Evolutionary conservation across 2,329 filamentous ascomycete genomes (phyloP), one percentile per base, ranked within the genome.

Genomic region (Ophiocordyceps camponoti-saundersi): DNA sequence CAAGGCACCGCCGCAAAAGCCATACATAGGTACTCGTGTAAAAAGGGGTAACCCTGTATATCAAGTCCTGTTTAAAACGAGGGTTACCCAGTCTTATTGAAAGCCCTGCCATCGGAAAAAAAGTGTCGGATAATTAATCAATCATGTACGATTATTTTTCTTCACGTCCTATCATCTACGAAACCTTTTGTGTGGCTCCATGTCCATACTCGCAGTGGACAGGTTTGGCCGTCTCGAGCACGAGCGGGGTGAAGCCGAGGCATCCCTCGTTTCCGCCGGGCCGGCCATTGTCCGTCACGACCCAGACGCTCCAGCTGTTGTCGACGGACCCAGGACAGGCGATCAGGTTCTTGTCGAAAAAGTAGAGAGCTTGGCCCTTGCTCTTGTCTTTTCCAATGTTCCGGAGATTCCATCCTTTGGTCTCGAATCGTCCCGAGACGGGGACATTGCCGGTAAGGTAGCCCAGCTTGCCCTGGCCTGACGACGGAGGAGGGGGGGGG

Each of bases 401-500:
- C 65, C 71, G 80, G 48, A 77, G 50, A 22, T 58, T 52, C 65
- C 71, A 80, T 47, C 65, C 66, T 42, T 61, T 63, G 46, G 62
- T 60, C 63, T 78, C 70, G 23, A 49, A 57, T 55, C 72, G 68
- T 32, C 52, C 53, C 29, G 66, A 64, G 0, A 61, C 48, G 7
- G 53, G 47, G 52, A 67, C 53, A 39, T 53, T 66, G 41, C 69
- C 69, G 4, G 67, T 72, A 32, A 67, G 66, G 63, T 75, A 80
- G 41, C 68, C 66, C 41, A 78, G 54, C 21, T 64, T 60, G 45
- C 77, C 77, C 52, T 73, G 70, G 52, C 72, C 70, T 72, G 29
- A 48, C 4, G 26, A 29, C 8, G 26, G 11, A 29, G 4, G 5
- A 29, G 11, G 7, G 8, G 26, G 11, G 26, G 23, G 8, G 11